These are phyloP conservation scores for Peronospora belbahrii DNA, from an alignment of 352 stramenopile species.

Conservation along the genomic window DNA sequence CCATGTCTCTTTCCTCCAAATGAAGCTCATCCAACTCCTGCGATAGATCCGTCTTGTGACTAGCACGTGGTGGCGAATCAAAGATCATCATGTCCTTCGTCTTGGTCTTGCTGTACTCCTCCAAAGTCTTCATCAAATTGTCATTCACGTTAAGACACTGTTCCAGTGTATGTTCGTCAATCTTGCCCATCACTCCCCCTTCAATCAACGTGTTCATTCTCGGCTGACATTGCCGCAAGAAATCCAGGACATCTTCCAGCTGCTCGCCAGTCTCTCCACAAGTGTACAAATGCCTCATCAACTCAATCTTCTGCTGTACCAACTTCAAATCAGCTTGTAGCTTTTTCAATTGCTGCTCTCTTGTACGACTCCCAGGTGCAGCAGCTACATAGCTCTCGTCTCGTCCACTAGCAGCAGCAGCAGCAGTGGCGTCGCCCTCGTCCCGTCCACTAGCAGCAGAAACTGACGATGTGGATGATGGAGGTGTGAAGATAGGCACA, in stretches of 20 bases:
- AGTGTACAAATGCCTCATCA: conserved; percentile 36
- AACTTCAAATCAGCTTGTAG: conserved; percentile 57
- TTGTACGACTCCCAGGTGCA: conserved; percentile 14
- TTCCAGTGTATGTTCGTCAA: conserved; percentile 73
- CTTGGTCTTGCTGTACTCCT: conserved; percentile 39
- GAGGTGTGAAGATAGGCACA: conserved; percentile 63
- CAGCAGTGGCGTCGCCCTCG: conserved; percentile 2
- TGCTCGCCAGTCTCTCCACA: conserved; percentile 28
- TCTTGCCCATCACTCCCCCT: conserved; percentile 76
- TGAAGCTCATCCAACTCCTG: conserved; percentile 23
- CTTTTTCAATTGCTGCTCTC: conserved; percentile 66
- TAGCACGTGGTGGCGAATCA: conserved; percentile 40
- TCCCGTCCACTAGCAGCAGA: conserved; percentile 1
- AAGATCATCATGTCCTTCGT: conserved; percentile 44
- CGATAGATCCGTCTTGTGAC: conserved; percentile 17
- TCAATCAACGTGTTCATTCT: conserved; percentile 87
- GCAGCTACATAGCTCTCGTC: conserved; percentile 4
- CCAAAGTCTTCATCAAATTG: conserved; percentile 67
- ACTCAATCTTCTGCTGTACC: conserved; percentile 63
- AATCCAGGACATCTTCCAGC: conserved; percentile 70
- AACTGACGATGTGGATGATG: conserved; percentile 22
- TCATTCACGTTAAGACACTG: conserved; percentile 83
- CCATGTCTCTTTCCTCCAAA: conserved; percentile 23
- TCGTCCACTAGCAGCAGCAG: neutral
- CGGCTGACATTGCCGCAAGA: conserved; percentile 74